Evolutionary conservation across 1,284 basidiomycete genomes (phyloP).

Genomic region (Cryptococcus amylolentus): DNA sequence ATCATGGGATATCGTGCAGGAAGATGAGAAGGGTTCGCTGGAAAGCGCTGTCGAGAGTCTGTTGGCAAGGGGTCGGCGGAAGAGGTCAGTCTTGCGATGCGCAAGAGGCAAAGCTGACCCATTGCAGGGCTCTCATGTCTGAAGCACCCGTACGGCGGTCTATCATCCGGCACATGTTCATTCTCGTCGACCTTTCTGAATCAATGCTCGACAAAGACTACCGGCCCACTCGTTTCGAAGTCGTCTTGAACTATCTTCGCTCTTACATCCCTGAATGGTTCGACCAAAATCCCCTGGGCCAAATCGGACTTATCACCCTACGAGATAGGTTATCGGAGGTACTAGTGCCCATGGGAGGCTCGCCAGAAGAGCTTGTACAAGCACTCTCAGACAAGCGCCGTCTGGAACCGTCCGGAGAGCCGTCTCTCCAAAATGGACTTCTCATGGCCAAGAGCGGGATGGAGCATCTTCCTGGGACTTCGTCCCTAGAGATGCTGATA

Average conservation of each 20-base stretch:
- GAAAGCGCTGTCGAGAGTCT: constrained; percentile 84
- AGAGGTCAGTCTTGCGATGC: constrained; percentile 58
- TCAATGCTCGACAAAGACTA: constrained; percentile 95
- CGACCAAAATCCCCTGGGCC: constrained; percentile 98
- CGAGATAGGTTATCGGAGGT: constrained; percentile 81
- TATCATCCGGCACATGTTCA: constrained; percentile 91
- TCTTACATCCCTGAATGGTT: constrained; percentile 97
- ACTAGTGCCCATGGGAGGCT: constrained; percentile 83
- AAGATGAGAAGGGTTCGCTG: constrained; percentile 89
- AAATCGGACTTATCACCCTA: constrained; percentile 90
- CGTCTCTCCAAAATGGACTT: constrained; percentile 91
- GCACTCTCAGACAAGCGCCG: constrained; percentile 80
- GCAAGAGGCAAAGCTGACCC: constrained; percentile 7
- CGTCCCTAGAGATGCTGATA: constrained; percentile 88
- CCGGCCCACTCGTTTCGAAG: constrained; percentile 80
- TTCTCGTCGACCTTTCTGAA: constrained; percentile 83
- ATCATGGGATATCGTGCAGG: constrained; percentile 94
- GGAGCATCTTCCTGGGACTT: constrained; percentile 90
- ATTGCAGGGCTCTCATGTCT: constrained; percentile 54
- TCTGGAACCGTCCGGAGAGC: constrained; percentile 86
- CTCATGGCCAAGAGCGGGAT: constrained; percentile 91
- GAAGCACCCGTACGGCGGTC: constrained; percentile 88
- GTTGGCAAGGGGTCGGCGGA: constrained; percentile 76
- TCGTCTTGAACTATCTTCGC: constrained; percentile 81
- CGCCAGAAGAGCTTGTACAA: constrained; percentile 84